Evolutionary conservation across 208 protist genomes (phyloP).

Genomic region (Strigomonas culicis): DNA sequence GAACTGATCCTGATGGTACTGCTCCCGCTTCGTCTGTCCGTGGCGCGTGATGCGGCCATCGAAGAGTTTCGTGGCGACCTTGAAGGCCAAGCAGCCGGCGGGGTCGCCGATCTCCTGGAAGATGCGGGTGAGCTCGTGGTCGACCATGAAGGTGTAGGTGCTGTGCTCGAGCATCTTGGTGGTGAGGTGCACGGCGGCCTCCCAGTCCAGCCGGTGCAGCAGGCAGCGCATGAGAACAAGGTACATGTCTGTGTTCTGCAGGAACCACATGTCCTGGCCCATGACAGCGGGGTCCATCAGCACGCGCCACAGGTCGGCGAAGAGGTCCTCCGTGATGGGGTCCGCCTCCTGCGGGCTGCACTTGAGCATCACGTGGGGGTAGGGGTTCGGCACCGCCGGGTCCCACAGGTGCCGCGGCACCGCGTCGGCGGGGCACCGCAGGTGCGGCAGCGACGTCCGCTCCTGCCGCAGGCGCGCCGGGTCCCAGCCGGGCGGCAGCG

Average conservation of each 20-base stretch:
- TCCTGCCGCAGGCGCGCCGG: conserved; percentile 22
- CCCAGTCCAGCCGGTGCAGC: conserved; percentile 85
- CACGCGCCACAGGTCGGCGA: conserved; percentile 71
- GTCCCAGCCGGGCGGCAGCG: conserved; percentile 12
- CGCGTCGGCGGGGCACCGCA: conserved; percentile 34
- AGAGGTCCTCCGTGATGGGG: conserved; percentile 38
- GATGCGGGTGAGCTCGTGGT: conserved; percentile 75
- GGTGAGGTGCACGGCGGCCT: conserved; percentile 77
- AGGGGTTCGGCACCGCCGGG: conserved; percentile 73
- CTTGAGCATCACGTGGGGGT: conserved; percentile 56
- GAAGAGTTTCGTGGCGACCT: conserved; percentile 85
- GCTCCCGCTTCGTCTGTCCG: conserved; percentile 57
- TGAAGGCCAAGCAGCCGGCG: conserved; percentile 77
- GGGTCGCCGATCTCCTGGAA: conserved; percentile 86
- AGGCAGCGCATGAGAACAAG: conserved; percentile 71
- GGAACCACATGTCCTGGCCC: conserved; percentile 69
- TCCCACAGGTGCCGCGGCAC: conserved; percentile 80
- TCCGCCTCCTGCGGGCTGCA: conserved; percentile 14
- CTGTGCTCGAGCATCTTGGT: conserved; percentile 60
- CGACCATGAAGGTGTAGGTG: conserved; percentile 84
- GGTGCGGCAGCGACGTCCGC: conserved; percentile 70
- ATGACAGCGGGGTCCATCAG: conserved; percentile 61
- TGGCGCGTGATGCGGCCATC: conserved; percentile 82
- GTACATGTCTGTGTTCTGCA: conserved; percentile 84
- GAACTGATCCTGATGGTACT: conserved; percentile 39